A percentile compares a stretch with the other conserved stretches of the same genome.
phyloP scores from a whole-genome alignment of 73 alveolate genomes.

The Blepharisma stoltei region DNA sequence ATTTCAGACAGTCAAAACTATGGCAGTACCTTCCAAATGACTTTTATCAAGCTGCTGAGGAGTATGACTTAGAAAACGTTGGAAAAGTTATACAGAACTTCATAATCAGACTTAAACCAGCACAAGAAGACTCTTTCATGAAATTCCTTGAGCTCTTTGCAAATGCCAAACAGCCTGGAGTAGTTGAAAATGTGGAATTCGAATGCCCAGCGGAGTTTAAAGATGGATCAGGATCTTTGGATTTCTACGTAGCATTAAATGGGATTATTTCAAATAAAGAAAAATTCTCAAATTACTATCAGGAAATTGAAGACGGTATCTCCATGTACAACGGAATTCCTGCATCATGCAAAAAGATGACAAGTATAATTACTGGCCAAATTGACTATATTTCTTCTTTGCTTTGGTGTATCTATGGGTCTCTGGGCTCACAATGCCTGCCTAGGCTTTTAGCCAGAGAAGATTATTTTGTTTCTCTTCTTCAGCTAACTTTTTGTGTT shows the following conservation, averaged over 20 bases:
- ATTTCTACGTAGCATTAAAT: neutral
- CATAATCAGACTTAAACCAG: neutral
- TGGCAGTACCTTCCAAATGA: constrained; percentile 1
- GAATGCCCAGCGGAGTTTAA: neutral
- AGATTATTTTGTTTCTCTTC: neutral
- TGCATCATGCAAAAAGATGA: neutral
- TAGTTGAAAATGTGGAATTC: neutral
- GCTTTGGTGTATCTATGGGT: constrained; percentile 10
- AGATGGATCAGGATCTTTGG: neutral
- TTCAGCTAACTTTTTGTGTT: neutral
- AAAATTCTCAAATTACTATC: neutral
- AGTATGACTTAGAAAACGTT: neutral
- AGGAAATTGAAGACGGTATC: neutral
- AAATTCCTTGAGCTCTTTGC: neutral
- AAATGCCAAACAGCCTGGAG: neutral
- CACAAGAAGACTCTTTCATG: neutral
- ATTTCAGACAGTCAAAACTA: neutral
- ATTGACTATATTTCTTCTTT: constrained; percentile 5
- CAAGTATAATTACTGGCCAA: neutral
- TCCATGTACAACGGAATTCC: neutral
- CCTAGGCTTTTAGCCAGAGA: neutral
- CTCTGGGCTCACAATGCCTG: neutral
- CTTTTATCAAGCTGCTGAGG: constrained; percentile 14
- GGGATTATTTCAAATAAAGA: neutral
- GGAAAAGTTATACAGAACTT: neutral